phyloP scores from a whole-genome alignment of 768 basidiomycete genomes.

The Tylopilus balloui region DNA sequence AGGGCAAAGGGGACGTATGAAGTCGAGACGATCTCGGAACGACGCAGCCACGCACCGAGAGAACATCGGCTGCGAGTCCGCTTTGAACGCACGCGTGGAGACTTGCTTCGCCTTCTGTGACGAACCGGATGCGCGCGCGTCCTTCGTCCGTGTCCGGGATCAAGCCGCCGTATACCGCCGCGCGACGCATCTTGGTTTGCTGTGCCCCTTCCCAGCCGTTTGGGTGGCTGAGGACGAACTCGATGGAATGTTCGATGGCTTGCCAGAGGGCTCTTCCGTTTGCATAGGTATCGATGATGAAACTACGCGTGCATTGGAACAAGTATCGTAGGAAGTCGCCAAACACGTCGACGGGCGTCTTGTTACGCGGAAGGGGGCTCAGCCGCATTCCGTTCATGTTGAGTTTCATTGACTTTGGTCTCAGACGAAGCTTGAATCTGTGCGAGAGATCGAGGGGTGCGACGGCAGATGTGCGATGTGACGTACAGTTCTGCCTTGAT shows the following conservation, averaged over 20 bases:
- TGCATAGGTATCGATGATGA: slow-evolving; percentile 82
- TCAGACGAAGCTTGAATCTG: slow-evolving; percentile 77
- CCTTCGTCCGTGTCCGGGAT: slow-evolving; percentile 74
- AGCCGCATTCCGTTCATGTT: slow-evolving; percentile 84
- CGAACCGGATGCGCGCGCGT: slow-evolving; percentile 69
- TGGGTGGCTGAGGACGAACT: slow-evolving; percentile 74
- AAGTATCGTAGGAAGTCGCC: slow-evolving; percentile 77
- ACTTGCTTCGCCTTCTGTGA: slow-evolving; percentile 82
- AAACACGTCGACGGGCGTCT: slow-evolving; percentile 69
- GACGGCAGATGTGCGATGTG: slow-evolving; percentile 1
- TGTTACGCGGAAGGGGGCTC: slow-evolving; percentile 58
- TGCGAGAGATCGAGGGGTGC: not conserved
- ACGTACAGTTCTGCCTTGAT: slow-evolving; percentile 70
- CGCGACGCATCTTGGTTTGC: slow-evolving; percentile 72
- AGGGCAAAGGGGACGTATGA: slow-evolving; percentile 8
- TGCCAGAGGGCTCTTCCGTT: slow-evolving; percentile 66
- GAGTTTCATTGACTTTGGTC: slow-evolving; percentile 73
- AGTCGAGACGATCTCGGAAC: not conserved
- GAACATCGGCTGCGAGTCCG: slow-evolving; percentile 72
- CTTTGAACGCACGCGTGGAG: slow-evolving; percentile 76
- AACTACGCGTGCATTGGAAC: slow-evolving; percentile 66
- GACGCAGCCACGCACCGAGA: slow-evolving; percentile 47
- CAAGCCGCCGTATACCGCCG: slow-evolving; percentile 65
- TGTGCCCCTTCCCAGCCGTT: slow-evolving; percentile 80
- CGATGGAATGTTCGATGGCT: slow-evolving; percentile 63